These are phyloP conservation scores for Lentinula boryana DNA, from an alignment of 768 basidiomycete species.

Conservation along the genomic window DNA sequence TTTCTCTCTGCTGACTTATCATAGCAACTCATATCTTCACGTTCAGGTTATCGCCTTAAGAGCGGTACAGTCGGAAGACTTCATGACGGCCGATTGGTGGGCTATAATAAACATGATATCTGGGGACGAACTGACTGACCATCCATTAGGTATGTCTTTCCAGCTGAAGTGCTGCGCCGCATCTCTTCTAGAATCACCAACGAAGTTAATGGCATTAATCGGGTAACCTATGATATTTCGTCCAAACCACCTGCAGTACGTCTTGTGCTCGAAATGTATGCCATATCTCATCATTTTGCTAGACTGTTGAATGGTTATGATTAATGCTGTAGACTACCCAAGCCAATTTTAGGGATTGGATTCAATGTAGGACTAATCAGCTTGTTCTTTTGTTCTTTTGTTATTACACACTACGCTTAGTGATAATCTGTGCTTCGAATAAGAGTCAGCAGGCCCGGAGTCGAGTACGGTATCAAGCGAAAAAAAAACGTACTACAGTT, in stretches of 20 bases:
- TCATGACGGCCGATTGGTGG: slow-evolving; percentile 99
- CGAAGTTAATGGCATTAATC: slow-evolving; percentile 94
- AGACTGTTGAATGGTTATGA: slow-evolving; percentile 43
- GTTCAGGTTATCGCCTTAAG: slow-evolving; percentile 83
- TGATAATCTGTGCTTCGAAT: no score
- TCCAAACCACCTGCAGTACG: slow-evolving; percentile 92
- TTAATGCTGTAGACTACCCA: no score
- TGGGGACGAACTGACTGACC: slow-evolving; percentile 13
- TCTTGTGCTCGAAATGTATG: slow-evolving; percentile 4
- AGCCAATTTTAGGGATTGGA: no score
- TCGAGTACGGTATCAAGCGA: no score
- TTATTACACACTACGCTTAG: no score
- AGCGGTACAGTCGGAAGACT: slow-evolving; percentile 97
- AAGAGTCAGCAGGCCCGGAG: no score
- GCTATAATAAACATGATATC: slow-evolving; percentile 14
- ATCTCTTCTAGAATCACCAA: slow-evolving; percentile 98
- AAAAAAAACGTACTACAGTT: no score
- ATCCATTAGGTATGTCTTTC: slow-evolving; percentile 86
- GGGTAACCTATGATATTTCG: slow-evolving; percentile 94
- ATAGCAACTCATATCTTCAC: slow-evolving; percentile 6
- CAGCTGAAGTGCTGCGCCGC: slow-evolving; percentile 77
- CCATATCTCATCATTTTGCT: not conserved
- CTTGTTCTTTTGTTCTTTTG: no score
- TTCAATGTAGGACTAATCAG: no score
- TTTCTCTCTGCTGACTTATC: slow-evolving; percentile 1